These are phyloP conservation scores for Cryptococcus sp. DNA, from an alignment of 1,284 basidiomycete species.

Conservation along the genomic window DNA sequence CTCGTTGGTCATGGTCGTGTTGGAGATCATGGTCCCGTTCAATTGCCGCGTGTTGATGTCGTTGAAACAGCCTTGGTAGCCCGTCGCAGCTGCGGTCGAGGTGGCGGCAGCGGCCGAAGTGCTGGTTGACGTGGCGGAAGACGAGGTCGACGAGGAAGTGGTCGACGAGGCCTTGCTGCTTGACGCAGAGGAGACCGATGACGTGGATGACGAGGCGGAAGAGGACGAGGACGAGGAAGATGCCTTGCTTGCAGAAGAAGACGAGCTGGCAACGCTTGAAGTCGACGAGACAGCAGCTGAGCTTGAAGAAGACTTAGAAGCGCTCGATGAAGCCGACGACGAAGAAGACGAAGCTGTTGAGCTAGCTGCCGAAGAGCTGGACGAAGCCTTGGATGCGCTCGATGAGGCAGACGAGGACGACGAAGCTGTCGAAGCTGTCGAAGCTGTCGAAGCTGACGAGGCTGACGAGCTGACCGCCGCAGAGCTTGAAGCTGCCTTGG, in stretches of 20 bases:
- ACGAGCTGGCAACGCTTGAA: slow-evolving; percentile 8
- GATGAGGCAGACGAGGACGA: slow-evolving; percentile 8
- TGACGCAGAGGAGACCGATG: slow-evolving; percentile 6
- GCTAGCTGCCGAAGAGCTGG: slow-evolving; percentile 3
- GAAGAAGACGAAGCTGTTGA: slow-evolving; percentile 5
- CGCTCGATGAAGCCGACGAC: slow-evolving; percentile 3
- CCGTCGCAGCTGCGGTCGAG: slow-evolving; percentile 11
- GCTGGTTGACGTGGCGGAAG: slow-evolving; percentile 5
- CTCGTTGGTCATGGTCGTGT: slow-evolving; percentile 27
- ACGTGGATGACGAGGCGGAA: slow-evolving; percentile 5
- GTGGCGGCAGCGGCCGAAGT: slow-evolving; percentile 12
- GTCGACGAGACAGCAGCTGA: slow-evolving; percentile 7
- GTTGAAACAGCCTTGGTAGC: slow-evolving; percentile 34
- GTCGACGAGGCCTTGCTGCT: background rate
- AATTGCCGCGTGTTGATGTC: slow-evolving; percentile 30
- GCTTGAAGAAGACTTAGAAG: slow-evolving; percentile 4
- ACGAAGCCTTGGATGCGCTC: slow-evolving; percentile 1
- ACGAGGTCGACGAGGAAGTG: background rate
- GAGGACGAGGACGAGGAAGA: slow-evolving; percentile 7
- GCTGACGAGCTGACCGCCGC: slow-evolving; percentile 6
- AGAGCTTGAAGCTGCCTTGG: slow-evolving; percentile 4
- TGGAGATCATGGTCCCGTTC: slow-evolving; percentile 19
- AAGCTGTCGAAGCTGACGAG: slow-evolving; percentile 4
- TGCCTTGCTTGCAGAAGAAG: background rate
- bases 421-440: slow-evolving; percentile 4